phyloP scores from a whole-genome alignment of 768 basidiomycete genomes.

The Cystobasidium onofrii region DNA sequence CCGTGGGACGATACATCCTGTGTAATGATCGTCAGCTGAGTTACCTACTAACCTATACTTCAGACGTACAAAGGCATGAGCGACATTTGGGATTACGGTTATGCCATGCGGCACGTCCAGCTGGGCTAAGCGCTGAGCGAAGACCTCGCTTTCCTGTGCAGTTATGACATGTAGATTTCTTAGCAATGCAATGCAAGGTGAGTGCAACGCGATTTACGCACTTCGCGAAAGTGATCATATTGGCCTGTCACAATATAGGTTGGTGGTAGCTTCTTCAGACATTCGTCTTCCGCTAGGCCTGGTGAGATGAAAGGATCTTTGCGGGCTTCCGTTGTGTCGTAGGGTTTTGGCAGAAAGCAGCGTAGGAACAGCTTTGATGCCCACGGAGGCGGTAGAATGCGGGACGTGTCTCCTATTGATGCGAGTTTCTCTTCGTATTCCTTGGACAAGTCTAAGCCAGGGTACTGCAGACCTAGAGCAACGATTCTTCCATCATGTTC shows the following conservation, averaged over 20 bases:
- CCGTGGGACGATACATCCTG: too few species aligned
- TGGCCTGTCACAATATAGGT: neutral
- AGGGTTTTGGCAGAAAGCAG: conserved; percentile 13
- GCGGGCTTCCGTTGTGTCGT: conserved; percentile 3
- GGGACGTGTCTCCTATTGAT: neutral
- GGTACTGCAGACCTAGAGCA: conserved; percentile 19
- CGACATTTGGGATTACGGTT: neutral
- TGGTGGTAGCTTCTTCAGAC: neutral
- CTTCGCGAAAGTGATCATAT: conserved; percentile 8
- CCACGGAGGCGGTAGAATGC: conserved; percentile 14
- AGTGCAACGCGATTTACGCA: neutral
- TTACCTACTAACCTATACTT: too few species aligned
- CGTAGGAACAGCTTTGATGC: conserved; percentile 12
- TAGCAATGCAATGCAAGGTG: too few species aligned
- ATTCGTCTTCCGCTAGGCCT: neutral
- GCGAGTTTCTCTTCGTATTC: conserved; percentile 17
- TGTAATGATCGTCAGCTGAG: too few species aligned
- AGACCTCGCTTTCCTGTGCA: conserved; percentile 6
- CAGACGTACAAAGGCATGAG: conserved; percentile 16
- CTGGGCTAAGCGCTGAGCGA: neutral
- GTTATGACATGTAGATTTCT: too few species aligned
- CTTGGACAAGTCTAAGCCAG: conserved; percentile 5
- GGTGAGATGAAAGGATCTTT: conserved; percentile 18
- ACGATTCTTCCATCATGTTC: neutral
- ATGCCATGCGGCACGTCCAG: neutral